A percentile compares a stretch with the other conserved stretches of the same genome.
These are phyloP conservation scores for Aspergillus steynii DNA, from an alignment of 495 filamentous ascomycete species.

Conservation along the genomic window DNA sequence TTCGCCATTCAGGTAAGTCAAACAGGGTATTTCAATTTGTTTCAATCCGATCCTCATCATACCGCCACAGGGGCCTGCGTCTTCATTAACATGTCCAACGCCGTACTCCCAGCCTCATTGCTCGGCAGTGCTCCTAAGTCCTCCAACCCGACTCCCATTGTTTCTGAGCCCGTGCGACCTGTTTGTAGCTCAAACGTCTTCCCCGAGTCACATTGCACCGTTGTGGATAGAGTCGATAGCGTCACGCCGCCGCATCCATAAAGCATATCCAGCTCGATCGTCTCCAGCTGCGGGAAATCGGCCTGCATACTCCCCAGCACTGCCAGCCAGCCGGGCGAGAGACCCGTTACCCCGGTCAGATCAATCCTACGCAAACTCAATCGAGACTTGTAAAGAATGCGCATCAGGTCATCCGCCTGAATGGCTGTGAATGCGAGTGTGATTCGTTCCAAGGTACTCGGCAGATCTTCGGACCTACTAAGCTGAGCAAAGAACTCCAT, in stretches of 20 bases:
- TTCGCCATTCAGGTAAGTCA: neutral
- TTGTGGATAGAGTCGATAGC: neutral
- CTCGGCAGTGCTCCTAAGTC: neutral
- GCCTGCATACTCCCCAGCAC: neutral
- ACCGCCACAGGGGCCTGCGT: neutral
- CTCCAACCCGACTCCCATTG: neutral
- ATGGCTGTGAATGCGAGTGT: constrained; percentile 1
- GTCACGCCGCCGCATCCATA: neutral
- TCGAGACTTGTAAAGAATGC: constrained; percentile 3
- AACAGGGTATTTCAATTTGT: neutral
- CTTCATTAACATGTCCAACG: neutral
- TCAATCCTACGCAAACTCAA: neutral
- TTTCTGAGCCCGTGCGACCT: neutral
- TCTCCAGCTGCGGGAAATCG: constrained; percentile 3
- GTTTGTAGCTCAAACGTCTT: neutral
- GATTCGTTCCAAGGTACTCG: constrained; percentile 1
- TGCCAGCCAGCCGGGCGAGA: neutral
- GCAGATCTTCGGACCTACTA: neutral
- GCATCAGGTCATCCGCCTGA: constrained; percentile 1
- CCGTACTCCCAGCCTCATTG: neutral
- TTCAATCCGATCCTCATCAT: neutral
- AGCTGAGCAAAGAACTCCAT: constrained; percentile 11
- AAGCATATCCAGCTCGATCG: constrained; percentile 3
- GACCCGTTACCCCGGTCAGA: constrained; percentile 1
- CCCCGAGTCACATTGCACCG: neutral